phyloP scores from a whole-genome alignment of 345 rosid genomes.

The Pistacia vera region DNA sequence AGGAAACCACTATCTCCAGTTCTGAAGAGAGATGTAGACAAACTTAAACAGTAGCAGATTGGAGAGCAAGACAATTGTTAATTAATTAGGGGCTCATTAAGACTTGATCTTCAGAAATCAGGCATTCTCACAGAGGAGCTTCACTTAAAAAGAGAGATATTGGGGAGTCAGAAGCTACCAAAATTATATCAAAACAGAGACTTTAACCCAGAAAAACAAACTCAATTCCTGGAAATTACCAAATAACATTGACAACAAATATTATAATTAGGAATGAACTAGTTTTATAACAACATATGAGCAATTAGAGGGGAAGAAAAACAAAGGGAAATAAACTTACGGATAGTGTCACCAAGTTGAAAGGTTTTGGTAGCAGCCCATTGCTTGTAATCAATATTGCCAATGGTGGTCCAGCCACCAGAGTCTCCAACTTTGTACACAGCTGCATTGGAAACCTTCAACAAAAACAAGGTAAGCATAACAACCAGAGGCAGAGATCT shows the following conservation, averaged over 20 bases:
- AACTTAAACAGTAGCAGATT: not conserved
- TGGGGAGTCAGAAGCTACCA: not conserved
- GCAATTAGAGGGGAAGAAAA: not conserved
- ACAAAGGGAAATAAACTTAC: constrained; percentile 39
- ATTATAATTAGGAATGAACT: not conserved
- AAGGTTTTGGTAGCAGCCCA: constrained; percentile 85
- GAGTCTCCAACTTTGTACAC: constrained; percentile 84
- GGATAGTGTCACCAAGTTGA: constrained; percentile 66
- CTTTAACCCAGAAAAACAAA: not conserved
- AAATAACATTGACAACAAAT: too few relatives aligned
- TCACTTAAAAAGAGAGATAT: not conserved
- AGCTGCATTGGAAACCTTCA: constrained; percentile 43
- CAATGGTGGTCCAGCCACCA: constrained; percentile 94
- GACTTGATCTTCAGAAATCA: not conserved
- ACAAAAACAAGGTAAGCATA: constrained; percentile 19
- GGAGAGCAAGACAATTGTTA: not conserved
- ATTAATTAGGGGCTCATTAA: not conserved
- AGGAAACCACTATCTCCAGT: not conserved
- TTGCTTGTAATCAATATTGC: constrained; percentile 75
- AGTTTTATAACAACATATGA: not conserved
- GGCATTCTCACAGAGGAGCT: not conserved
- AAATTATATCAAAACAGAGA: not conserved
- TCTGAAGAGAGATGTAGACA: not conserved
- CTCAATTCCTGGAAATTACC: not conserved
- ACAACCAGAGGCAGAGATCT: constrained; percentile 23